phyloP scores from a whole-genome alignment of 768 basidiomycete species.

The Russula sp. region DNA sequence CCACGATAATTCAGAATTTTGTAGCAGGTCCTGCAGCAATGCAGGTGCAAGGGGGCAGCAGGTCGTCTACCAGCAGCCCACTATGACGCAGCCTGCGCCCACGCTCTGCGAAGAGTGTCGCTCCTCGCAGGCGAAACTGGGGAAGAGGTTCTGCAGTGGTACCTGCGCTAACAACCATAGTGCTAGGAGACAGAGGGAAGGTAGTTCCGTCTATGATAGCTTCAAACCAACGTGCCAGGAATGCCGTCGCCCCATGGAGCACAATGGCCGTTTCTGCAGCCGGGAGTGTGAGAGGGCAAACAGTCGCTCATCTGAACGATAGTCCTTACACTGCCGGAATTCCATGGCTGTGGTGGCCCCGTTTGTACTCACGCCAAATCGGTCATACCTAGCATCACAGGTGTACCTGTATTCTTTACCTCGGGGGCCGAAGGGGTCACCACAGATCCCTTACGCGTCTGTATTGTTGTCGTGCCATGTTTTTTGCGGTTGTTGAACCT shows the following conservation, averaged over 20 bases:
- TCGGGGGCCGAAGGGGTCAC: too few species aligned
- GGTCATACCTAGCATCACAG: not conserved
- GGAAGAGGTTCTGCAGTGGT: not conserved
- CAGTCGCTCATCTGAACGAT: not conserved
- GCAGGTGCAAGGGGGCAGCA: not conserved
- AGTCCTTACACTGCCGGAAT: not conserved
- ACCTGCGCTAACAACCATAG: not conserved
- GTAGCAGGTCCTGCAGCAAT: constrained; percentile 3
- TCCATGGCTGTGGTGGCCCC: not conserved
- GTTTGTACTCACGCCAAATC: not conserved
- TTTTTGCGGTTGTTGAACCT: too few species aligned
- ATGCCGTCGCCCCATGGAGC: constrained; percentile 3
- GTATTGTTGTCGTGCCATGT: too few species aligned
- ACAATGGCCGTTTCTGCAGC: constrained; percentile 1
- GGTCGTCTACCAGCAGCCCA: not conserved
- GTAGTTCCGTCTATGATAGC: not conserved
- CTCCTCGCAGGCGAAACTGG: not conserved
- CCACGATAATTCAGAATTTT: not conserved
- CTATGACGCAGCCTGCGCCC: not conserved
- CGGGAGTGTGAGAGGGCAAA: not conserved
- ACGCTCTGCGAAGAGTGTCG: not conserved
- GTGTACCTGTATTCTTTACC: not conserved
- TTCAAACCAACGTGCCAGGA: constrained; percentile 1
- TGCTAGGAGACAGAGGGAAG: not conserved
- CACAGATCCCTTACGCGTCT: too few species aligned